Evolutionary conservation across 1,139 yeast species (phyloP), one percentile per base, ranked within the genome.

Genomic region (Starmera stellimalicola): DNA sequence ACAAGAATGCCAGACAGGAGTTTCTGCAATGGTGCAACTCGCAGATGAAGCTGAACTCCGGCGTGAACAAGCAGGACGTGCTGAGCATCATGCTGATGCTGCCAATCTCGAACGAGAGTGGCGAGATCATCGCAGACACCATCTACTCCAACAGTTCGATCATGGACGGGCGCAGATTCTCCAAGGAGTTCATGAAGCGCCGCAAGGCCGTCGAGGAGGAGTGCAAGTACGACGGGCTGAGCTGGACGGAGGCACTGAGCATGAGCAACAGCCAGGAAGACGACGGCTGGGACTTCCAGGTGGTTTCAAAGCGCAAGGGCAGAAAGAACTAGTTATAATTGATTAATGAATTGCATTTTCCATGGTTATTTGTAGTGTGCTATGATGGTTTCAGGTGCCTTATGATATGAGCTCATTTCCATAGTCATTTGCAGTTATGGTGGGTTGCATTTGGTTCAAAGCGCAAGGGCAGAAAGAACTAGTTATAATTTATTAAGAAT

Each of bases 121-220:
- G 70, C 32, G 94, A 80, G 54, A 83, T 91, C 52, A 87, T 91
- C 52, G 79, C 95, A 4, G 98, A 91, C 54, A 84, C 96, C 11
- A 77, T 91, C 40, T 88, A 87, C 59, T 77, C 93, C 32, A 83
- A 91, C 44, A 83, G 95, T 19, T 73, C 93, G 3, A 81, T 93
- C 3, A 78, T 91, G 84, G 96, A 91, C 54, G 98, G 97, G 16
- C 77, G 95, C 54, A 70, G 95, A 43, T 91, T 88, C 63, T 94
- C 97, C 2, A 75, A 72, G 38, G 98, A 91, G 52, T 91, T 91
- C 55, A 64, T 81, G 55, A 82, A 80, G 60, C 77, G 82, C 53
- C 78, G 93, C 51, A 68, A 67, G 43, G 70, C 63, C 37, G 87
- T 83, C 33, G 95, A 84, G 52, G 71, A 62, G 40, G 68, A 65